Base-by-base conservation (phyloP, 805 yeast genomes). In the Ogataea thermomethanolica region DNA sequence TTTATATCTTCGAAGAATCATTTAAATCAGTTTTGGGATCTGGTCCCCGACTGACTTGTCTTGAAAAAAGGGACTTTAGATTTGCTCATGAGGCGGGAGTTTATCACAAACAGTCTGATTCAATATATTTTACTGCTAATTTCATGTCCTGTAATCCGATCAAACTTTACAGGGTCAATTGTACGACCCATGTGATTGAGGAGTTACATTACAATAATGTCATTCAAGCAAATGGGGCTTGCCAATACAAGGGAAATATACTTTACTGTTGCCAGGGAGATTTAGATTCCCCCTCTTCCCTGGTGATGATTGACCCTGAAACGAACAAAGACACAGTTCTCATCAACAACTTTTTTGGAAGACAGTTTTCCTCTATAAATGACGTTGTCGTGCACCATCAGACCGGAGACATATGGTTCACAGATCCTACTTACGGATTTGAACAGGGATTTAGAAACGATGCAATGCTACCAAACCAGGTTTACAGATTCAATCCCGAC, bases 41-140 rank as follows among this genome's bases (percentile, higher is more conserved):
- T 9, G 5, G 20, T 25, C 46, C 46, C 4, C 12, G 21, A 14
- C 22, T 38, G 8, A 14, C 17, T 4, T 12, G 36, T 10, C 10
- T 43, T 8, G 35, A 37, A 25, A n/a, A 37, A 7, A 23, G 39
- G 10, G 39, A 37, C 7, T 33, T 11, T 25, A 15, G 36, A 21
- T 43, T 43, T 27, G 42, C 46, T 20, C 46, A 43, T 12, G 46
- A 43, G 27, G 43, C 46, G 3, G 46, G 46, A 8, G 46, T 43
- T n/a, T 37, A 43, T 23, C 29, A 43, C 25, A 33, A 31, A 13
- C 36, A 24, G 8, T 33, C 45, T 2, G 17, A 42, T 22, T 37
- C 42, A 1, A 29, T 42, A 10, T 42, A 42, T 25, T 42, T 42
- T 14, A 37, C 45, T 4, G 29, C 45, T 3, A 42, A 42, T 24